Conservation (phyloP, 2,329 filamentous ascomycete genomes). For the Fragosphaeria purpurea region DNA sequence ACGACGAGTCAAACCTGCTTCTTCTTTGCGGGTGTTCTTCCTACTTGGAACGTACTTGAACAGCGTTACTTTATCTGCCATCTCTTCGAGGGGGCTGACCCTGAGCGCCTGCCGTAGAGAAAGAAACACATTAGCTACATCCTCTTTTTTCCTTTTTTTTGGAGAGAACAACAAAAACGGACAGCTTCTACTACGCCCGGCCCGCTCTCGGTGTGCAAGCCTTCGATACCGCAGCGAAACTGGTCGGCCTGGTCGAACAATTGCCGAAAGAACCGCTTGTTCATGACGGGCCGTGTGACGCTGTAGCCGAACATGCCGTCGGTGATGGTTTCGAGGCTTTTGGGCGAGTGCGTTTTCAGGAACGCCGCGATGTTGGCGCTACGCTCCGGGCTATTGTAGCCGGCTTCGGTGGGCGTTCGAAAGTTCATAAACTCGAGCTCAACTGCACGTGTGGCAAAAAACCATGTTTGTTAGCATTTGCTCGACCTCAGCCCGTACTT, state of each 20-base stretch:
- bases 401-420: slow-evolving; percentile 50
- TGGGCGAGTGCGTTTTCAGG: slow-evolving; percentile 60
- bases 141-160: too few species aligned
- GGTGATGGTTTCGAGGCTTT: slow-evolving; percentile 64
- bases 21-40: too few species aligned
- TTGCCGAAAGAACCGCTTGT: slow-evolving; percentile 84
- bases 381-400: slow-evolving; percentile 26
- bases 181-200: slow-evolving; percentile 84
- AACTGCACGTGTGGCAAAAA: slow-evolving; percentile 37
- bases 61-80: slow-evolving; percentile 82
- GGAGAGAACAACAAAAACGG: background rate
- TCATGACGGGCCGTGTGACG: slow-evolving; percentile 73
- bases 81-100: slow-evolving; percentile 74
- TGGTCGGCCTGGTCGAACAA: slow-evolving; percentile 69
- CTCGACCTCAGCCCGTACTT: too few species aligned
- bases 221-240: slow-evolving; percentile 74
- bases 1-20: too few species aligned
- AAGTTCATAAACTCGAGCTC: slow-evolving; percentile 96
- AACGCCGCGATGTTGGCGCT: slow-evolving; percentile 63
- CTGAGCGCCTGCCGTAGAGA: slow-evolving; percentile 51
- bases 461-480: too few species aligned
- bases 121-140: background rate
- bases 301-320: slow-evolving; percentile 96
- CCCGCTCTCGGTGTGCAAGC: slow-evolving; percentile 90
- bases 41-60: slow-evolving; percentile 66